phyloP scores from a whole-genome alignment of 2,329 filamentous ascomycete species.

The Aspergillus thermomutatus region DNA sequence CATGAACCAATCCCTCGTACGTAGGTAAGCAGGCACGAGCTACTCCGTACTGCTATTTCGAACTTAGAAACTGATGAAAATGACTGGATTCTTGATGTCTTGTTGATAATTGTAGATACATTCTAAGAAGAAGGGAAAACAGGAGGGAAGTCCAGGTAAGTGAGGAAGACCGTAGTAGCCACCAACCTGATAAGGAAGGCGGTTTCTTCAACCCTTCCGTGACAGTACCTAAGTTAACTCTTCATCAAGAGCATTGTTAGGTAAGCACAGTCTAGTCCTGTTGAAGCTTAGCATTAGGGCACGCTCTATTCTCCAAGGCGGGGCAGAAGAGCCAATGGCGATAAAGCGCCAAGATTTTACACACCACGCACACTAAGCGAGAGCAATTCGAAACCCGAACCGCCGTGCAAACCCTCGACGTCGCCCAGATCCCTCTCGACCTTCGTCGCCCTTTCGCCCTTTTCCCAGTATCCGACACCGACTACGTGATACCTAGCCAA shows the following conservation, averaged over 20 bases:
- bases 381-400: conserved; percentile 34
- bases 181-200: too few relatives aligned
- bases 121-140: too few relatives aligned
- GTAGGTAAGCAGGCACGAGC: too few relatives aligned
- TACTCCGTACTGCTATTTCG: too few relatives aligned
- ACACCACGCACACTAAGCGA: conserved; percentile 45
- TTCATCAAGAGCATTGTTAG: background rate
- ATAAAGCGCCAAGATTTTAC: conserved; percentile 41
- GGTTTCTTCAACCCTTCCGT: too few relatives aligned
- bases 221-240: too few relatives aligned
- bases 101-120: too few relatives aligned
- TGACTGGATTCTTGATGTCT: too few relatives aligned
- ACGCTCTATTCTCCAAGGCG: conserved; percentile 11
- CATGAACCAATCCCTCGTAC: background rate
- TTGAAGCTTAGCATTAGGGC: conserved; percentile 37
- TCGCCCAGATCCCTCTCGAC: conserved; percentile 25
- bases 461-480: conserved; percentile 36
- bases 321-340: conserved; percentile 22
- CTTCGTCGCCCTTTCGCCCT: conserved; percentile 27
- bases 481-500: conserved; percentile 42
- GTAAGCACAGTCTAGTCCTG: background rate
- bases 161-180: too few relatives aligned
- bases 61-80: too few relatives aligned
- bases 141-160: too few relatives aligned
- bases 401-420: conserved; percentile 22